Percentiles rank a stretch among this genome's conserved stretches.
Evolutionary conservation across 805 yeast species (phyloP).

Genomic region (Cyberlindnera xylosilytica): DNA sequence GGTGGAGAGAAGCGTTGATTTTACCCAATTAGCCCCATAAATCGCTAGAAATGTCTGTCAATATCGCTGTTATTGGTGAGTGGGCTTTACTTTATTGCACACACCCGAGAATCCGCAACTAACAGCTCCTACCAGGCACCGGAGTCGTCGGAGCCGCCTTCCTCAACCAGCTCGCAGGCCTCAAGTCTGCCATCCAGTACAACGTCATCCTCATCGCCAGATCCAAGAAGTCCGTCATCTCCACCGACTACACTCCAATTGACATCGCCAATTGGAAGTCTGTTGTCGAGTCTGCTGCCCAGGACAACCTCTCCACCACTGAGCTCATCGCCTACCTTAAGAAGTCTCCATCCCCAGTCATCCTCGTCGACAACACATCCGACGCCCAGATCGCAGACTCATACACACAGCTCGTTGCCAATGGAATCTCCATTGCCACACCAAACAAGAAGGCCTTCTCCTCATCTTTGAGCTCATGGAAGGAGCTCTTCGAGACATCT

Average conservation of each 20-base stretch:
- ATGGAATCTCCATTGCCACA: slow-evolving; percentile 91
- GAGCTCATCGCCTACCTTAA: slow-evolving; percentile 62
- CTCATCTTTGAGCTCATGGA: slow-evolving; percentile 70
- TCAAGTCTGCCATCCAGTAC: slow-evolving; percentile 59
- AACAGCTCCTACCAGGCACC: slow-evolving; percentile 47
- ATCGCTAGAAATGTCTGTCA: slow-evolving; percentile 38
- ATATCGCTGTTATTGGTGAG: slow-evolving; percentile 67
- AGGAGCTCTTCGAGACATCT: slow-evolving; percentile 59
- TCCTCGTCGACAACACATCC: slow-evolving; percentile 93
- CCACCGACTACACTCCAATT: slow-evolving; percentile 69
- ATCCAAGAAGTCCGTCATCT: slow-evolving; percentile 63
- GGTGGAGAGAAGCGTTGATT: too few relatives aligned
- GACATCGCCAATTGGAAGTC: slow-evolving; percentile 58
- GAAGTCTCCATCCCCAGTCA: slow-evolving; percentile 68
- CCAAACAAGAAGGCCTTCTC: slow-evolving; percentile 99
- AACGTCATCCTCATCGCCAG: slow-evolving; percentile 81
- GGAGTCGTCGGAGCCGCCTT: slow-evolving; percentile 96
- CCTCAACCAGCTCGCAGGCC: slow-evolving; percentile 68
- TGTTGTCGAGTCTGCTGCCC: slow-evolving; percentile 41
- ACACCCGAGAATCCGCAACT: too few relatives aligned
- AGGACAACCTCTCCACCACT: slow-evolving; percentile 47
- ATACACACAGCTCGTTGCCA: slow-evolving; percentile 69
- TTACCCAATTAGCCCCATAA: too few relatives aligned
- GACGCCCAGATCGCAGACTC: slow-evolving; percentile 70
- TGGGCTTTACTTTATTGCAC: not conserved